These are phyloP conservation scores for Talaromyces sp. DNA, from an alignment of 2,329 filamentous ascomycete genomes.

Conservation along the genomic window DNA sequence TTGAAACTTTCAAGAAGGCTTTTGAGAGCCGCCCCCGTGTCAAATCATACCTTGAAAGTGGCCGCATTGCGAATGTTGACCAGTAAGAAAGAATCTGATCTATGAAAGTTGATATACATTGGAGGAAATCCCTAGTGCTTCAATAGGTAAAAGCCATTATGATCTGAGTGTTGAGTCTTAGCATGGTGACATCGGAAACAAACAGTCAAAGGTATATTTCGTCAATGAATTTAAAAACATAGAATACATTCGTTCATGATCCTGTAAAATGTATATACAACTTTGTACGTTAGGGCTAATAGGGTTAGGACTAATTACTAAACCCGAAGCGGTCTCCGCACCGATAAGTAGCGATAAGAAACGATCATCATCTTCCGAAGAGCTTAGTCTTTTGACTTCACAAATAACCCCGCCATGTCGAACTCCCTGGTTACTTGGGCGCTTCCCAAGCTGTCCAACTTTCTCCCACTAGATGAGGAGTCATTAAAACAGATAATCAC, in stretches of 20 bases:
- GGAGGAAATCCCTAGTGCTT: neutral
- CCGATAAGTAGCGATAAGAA: constrained; percentile 12
- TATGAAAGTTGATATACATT: neutral
- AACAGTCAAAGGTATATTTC: neutral
- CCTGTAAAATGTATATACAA: neutral
- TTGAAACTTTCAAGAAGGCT: neutral
- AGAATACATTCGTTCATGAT: neutral
- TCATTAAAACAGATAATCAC: constrained; percentile 80
- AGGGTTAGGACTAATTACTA: constrained; percentile 1
- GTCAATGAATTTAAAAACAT: no score
- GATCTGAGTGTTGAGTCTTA: neutral
- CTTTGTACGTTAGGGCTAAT: neutral
- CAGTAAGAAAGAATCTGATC: neutral
- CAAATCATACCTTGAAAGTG: constrained; percentile 3
- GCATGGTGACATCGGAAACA: neutral
- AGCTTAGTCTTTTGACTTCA: neutral
- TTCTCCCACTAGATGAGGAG: constrained; percentile 80
- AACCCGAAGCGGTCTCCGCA: neutral
- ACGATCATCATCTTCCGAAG: neutral
- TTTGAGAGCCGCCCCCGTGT: constrained; percentile 1
- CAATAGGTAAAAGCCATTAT: neutral
- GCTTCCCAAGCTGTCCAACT: constrained; percentile 67
- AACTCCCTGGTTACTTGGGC: constrained; percentile 53
- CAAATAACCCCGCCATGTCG: constrained; percentile 24
- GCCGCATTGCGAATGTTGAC: neutral